Evolutionary conservation across 345 rosid species (phyloP).

Genomic region (Triadica sebifera): DNA sequence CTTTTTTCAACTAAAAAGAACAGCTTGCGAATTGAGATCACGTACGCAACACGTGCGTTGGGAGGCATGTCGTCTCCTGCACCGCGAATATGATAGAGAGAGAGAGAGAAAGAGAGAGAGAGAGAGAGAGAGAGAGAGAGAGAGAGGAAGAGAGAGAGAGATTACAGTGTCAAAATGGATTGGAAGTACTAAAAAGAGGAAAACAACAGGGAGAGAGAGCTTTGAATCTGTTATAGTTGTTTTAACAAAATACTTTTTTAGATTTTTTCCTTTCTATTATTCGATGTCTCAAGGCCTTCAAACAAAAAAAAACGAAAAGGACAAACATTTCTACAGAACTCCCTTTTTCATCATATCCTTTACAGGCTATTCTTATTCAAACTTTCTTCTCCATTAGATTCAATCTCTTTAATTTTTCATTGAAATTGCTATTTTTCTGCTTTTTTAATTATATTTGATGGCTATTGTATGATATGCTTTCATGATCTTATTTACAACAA

Average conservation of each 20-base stretch:
- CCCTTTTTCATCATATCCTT: not conserved
- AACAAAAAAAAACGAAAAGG: not conserved
- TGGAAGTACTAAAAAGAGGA: not conserved
- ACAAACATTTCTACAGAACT: not conserved
- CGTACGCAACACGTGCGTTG: slow-evolving; percentile 1
- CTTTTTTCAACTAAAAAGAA: not conserved
- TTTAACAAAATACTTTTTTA: not conserved
- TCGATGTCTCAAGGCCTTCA: not conserved
- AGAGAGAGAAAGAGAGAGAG: slow-evolving; percentile 5
- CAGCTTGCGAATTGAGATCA: not conserved
- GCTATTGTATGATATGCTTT: not conserved
- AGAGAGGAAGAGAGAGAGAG: not conserved
- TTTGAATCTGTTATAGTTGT: slow-evolving; percentile 1
- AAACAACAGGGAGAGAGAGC: not conserved
- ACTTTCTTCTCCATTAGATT: slow-evolving; percentile 1
- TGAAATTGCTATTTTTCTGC: not conserved
- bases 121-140: too few species aligned
- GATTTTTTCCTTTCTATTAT: not conserved
- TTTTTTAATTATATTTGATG: not conserved
- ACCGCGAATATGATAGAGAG: slow-evolving; percentile 7
- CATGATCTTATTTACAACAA: not conserved
- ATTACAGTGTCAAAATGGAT: slow-evolving; percentile 13
- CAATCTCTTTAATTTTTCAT: not conserved
- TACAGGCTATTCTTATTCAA: not conserved
- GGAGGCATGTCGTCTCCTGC: not conserved